phyloP scores from a whole-genome alignment of 176 grass and related monocot species.

The Tuctoria greenei region DNA sequence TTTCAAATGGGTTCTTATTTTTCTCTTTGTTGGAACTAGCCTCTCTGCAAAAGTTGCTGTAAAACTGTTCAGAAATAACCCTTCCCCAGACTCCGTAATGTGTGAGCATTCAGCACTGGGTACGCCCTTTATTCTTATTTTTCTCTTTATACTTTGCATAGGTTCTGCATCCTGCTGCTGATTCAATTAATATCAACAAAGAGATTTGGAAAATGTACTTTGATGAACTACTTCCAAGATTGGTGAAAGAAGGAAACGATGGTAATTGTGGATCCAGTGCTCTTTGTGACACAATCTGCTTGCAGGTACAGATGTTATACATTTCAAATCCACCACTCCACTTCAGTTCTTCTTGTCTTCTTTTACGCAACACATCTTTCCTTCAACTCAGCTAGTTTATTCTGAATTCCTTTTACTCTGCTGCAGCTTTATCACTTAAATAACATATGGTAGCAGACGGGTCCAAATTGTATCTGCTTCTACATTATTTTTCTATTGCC shows the following conservation, averaged over 20 bases:
- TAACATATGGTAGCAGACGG: background rate
- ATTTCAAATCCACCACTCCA: slow-evolving; percentile 9
- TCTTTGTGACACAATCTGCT: slow-evolving; percentile 80
- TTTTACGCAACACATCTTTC: background rate
- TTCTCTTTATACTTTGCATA: slow-evolving; percentile 26
- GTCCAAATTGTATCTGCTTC: too few relatives aligned
- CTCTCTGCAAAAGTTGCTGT: too few relatives aligned
- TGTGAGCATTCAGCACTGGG: too few relatives aligned
- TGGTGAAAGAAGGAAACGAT: slow-evolving; percentile 78
- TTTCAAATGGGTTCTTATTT: slow-evolving; percentile 30
- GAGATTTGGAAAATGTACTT: slow-evolving; percentile 95
- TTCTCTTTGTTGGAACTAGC: background rate
- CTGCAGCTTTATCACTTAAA: slow-evolving; percentile 16
- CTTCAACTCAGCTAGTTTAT: background rate
- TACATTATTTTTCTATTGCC: background rate
- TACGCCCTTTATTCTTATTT: too few relatives aligned
- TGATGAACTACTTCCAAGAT: slow-evolving; percentile 74
- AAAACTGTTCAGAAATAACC: too few relatives aligned
- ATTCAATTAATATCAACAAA: slow-evolving; percentile 92
- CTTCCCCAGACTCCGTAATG: too few relatives aligned
- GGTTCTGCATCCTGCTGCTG: slow-evolving; percentile 79
- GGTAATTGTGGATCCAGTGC: slow-evolving; percentile 87
- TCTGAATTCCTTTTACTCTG: background rate
- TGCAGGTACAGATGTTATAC: slow-evolving; percentile 65
- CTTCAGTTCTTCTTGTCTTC: background rate